A percentile compares a stretch with the other conserved stretches of the same genome.
These are phyloP conservation scores for Puccinia sorghi DNA, from an alignment of 1,284 basidiomycete species.

Conservation along the genomic window DNA sequence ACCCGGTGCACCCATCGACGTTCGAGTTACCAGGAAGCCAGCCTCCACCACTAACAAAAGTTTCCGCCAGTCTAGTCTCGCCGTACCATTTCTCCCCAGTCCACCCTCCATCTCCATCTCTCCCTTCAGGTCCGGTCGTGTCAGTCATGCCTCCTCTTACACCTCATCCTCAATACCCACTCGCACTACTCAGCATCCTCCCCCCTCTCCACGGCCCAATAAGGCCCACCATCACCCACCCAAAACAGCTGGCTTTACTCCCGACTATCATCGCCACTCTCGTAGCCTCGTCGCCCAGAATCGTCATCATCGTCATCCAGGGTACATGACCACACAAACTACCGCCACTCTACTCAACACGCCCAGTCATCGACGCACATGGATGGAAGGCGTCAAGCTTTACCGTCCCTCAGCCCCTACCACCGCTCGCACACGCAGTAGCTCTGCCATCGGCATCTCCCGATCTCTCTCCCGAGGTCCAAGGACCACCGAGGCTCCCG, in stretches of 20 bases:
- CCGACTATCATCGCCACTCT: slow-evolving; percentile 16
- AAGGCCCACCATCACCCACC: not conserved
- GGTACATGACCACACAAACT: slow-evolving; percentile 59
- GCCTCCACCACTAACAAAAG: slow-evolving; percentile 51
- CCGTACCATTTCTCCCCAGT: slow-evolving; percentile 33
- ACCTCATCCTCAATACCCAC: slow-evolving; percentile 30
- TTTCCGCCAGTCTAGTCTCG: slow-evolving; percentile 48
- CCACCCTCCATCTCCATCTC: slow-evolving; percentile 39
- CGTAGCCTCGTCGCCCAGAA: slow-evolving; percentile 8
- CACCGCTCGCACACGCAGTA: slow-evolving; percentile 65
- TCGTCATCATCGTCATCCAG: slow-evolving; percentile 50
- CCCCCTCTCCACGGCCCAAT: slow-evolving; percentile 26
- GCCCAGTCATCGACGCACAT: slow-evolving; percentile 61
- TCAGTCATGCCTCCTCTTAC: slow-evolving; percentile 32
- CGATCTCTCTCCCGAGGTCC: slow-evolving; percentile 63
- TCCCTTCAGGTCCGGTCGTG: slow-evolving; percentile 31
- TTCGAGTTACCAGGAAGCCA: slow-evolving; percentile 61
- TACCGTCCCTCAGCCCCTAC: slow-evolving; percentile 61
- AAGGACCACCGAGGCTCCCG: slow-evolving; percentile 70
- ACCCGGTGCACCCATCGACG: slow-evolving; percentile 62
- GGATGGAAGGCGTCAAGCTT: slow-evolving; percentile 72
- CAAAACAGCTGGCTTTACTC: not conserved
- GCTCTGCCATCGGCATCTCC: slow-evolving; percentile 64
- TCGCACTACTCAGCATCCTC: slow-evolving; percentile 15
- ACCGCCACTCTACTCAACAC: slow-evolving; percentile 68